Conservation (phyloP, 345 rosid genomes). For the Sisymbrium irio region DNA sequence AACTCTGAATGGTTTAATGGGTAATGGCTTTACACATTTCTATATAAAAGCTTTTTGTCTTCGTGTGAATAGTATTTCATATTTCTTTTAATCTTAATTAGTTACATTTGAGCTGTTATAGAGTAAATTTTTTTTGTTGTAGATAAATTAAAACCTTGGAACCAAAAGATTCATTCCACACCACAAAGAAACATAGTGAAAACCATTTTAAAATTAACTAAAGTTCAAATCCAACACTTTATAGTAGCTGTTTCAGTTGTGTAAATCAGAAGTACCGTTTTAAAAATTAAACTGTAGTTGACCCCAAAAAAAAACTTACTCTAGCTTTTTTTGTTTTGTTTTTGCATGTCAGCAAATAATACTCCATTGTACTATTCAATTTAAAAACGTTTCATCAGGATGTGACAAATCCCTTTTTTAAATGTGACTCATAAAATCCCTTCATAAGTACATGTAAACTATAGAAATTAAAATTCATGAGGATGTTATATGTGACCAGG, state of each 20-base stretch:
- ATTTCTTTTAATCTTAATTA: no score
- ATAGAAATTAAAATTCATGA: background rate
- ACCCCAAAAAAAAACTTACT: no score
- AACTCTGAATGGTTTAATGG: no score
- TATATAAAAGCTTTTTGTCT: no score
- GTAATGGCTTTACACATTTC: no score
- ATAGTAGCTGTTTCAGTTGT: constrained; percentile 11
- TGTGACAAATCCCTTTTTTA: background rate
- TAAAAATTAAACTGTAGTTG: background rate
- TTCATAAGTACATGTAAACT: background rate
- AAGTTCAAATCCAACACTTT: background rate
- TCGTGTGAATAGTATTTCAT: no score
- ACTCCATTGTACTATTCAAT: background rate
- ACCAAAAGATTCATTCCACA: background rate
- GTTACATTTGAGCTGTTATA: background rate
- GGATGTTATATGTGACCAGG: background rate
- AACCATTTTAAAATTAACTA: background rate
- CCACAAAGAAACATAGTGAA: background rate
- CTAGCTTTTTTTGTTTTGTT: background rate
- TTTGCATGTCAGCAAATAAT: background rate
- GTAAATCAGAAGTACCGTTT: background rate
- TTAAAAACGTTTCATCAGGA: background rate
- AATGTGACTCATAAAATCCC: background rate
- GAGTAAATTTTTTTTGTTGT: background rate
- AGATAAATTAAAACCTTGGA: background rate